A percentile compares a stretch with the other conserved stretches of the same genome.
These are phyloP conservation scores for Solanum sejunctum DNA, from an alignment of 257 asterid species.

Conservation along the genomic window DNA sequence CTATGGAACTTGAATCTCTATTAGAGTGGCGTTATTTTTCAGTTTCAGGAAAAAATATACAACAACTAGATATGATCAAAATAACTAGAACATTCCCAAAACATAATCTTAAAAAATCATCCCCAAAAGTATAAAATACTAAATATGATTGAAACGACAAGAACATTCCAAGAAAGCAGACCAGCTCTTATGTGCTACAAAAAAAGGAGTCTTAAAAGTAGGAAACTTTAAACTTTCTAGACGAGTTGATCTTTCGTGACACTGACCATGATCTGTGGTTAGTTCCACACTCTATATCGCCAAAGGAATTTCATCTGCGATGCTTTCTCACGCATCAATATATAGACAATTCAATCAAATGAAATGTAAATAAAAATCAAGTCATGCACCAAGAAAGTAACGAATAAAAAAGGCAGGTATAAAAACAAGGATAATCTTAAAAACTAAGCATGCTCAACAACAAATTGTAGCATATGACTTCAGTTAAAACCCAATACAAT, in stretches of 20 bases:
- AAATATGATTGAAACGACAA: too few relatives aligned
- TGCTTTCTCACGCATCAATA: not conserved
- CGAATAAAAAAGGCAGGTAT: not conserved
- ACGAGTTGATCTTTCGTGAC: too few relatives aligned
- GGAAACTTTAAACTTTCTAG: too few relatives aligned
- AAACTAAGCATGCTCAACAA: not conserved
- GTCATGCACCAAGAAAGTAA: not conserved
- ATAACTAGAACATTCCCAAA: too few relatives aligned
- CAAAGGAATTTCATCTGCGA: not conserved
- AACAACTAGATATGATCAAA: too few relatives aligned
- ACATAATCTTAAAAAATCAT: too few relatives aligned
- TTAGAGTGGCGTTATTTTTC: not conserved
- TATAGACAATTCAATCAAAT: not conserved
- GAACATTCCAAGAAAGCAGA: too few relatives aligned
- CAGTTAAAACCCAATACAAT: not conserved
- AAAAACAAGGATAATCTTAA: not conserved
- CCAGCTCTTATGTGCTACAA: too few relatives aligned
- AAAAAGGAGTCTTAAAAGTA: too few relatives aligned
- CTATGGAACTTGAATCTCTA: not conserved
- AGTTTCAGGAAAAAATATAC: not conserved
- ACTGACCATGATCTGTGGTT: too few relatives aligned
- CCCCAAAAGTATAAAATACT: too few relatives aligned
- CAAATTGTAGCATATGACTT: not conserved
- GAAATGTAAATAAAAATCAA: not conserved
- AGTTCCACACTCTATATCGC: too few relatives aligned